Conservation (phyloP, 257 asterid species). For the Solanum bulbocastanum region DNA sequence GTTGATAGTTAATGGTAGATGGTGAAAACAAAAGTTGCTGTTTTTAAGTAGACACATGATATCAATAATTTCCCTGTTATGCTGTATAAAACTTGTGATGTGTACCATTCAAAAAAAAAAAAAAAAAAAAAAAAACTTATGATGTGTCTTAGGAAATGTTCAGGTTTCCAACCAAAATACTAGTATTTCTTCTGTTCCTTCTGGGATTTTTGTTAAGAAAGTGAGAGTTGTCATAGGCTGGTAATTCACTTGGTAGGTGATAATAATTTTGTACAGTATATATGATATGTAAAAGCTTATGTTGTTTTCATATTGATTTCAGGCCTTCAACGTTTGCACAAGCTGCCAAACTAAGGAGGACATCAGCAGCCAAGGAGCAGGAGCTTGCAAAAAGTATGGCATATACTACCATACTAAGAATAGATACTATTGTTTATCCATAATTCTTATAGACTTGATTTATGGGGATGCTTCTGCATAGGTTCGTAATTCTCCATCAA, state of each 20-base stretch:
- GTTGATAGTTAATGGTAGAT: not conserved
- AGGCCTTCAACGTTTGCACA: slow-evolving; percentile 99
- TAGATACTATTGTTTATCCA: not conserved
- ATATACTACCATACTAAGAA: not conserved
- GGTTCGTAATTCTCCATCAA: not conserved
- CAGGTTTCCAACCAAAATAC: not conserved
- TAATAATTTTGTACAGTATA: not conserved
- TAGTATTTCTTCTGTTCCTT: not conserved
- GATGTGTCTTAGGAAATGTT: not conserved
- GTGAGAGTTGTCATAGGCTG: not conserved
- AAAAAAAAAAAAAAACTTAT: not conserved
- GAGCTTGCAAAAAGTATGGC: slow-evolving; percentile 68
- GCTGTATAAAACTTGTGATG: not conserved
- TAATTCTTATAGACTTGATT: not conserved
- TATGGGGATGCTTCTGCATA: not conserved
- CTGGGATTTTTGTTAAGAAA: not conserved
- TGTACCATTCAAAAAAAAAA: no score
- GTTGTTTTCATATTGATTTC: slow-evolving; percentile 11
- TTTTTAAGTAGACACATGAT: not conserved
- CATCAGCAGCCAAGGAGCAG: slow-evolving; percentile 83
- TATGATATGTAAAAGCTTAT: not conserved
- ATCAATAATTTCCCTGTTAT: not conserved
- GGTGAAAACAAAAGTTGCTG: not conserved
- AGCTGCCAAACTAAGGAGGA: slow-evolving; percentile 87
- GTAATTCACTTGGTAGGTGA: not conserved